Base-by-base conservation (phyloP, 1,139 yeast species). In the Blastobotrys serpentis region DNA sequence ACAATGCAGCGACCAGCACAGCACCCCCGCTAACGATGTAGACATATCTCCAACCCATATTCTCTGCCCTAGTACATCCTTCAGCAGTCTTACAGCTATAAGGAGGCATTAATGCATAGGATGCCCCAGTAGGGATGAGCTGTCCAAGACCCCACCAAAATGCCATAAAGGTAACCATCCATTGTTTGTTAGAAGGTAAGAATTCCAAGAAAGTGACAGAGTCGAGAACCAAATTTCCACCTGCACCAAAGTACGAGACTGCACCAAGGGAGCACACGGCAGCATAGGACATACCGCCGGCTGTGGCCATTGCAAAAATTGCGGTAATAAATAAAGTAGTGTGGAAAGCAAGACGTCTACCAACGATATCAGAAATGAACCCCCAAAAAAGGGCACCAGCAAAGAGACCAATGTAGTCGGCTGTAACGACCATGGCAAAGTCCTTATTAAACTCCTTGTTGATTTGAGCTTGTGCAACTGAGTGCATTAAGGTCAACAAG, bases 141-240 rank as follows among this genome's bases (percentile, higher is more conserved):
- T 79, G 82, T 26, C 84, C 84, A 46, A 79, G 66, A 47, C 82
- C 82, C 84, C 84, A 80, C 67, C 77, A 79, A 17, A 70, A 64
- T 8, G 84, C 83, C 67, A 79, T 70, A 30, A 76, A 67, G 0
- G 83, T 77, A 44, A 77, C 71, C 50, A 80, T 62, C 70, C 73
- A 77, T 54, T 78, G 80, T 52, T 74, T 65, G 46, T 71, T 74
- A 42, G 69, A 67, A 1, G 85, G 84, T 44, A 79, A 64, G 54
- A 72, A 78, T 58, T 81, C 84, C 49, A 80, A 64, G 54, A 80
- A 78, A 8, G 78, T 78, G 44, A 82, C 72, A 22, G 81, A 77
- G 63, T 81, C 85, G 33, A 79, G 65, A 4, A 78, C 81, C 52
- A 79, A 68, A 58, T 80, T 80, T 48, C 84, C 84, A 51, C 84